phyloP scores from a whole-genome alignment of 371 early-diverging fungal species.

The Cladochytrium tenue region DNA sequence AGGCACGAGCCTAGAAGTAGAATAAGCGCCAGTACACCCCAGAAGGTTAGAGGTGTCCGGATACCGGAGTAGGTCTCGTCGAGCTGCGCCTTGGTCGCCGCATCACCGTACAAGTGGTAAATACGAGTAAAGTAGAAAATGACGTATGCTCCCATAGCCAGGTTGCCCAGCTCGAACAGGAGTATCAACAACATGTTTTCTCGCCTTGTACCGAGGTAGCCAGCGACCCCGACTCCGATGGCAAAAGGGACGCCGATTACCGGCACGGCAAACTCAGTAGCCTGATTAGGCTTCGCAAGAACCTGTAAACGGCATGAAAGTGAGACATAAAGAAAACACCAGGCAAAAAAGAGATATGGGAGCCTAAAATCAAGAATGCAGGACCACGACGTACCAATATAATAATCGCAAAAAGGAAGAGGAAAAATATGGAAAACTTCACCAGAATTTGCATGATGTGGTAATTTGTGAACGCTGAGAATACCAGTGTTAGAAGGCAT shows the following conservation, averaged over 20 bases:
- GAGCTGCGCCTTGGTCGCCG: background rate
- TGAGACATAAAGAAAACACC: background rate
- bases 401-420: conserved; percentile 12
- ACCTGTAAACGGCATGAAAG: conserved; percentile 7
- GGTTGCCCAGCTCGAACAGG: conserved; percentile 8
- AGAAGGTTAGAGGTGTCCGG: conserved; percentile 14
- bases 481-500: background rate
- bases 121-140: background rate
- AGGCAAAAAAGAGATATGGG: background rate
- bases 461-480: conserved; percentile 11
- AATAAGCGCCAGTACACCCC: conserved; percentile 2
- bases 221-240: background rate
- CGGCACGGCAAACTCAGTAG: conserved; percentile 1
- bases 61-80: background rate
- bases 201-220: conserved; percentile 15
- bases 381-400: conserved; percentile 9
- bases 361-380: background rate
- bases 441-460: conserved; percentile 15
- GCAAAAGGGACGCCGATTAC: conserved; percentile 9
- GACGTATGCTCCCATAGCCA: conserved; percentile 8
- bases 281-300: conserved; percentile 1
- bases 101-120: background rate
- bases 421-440: conserved; percentile 21
- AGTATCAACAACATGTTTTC: conserved; percentile 4
- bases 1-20: conserved; percentile 9